A percentile compares a stretch with the other conserved stretches of the same genome.
phyloP scores from a whole-genome alignment of 192 early-diverging fungal species.

The Coemansia sp. region DNA sequence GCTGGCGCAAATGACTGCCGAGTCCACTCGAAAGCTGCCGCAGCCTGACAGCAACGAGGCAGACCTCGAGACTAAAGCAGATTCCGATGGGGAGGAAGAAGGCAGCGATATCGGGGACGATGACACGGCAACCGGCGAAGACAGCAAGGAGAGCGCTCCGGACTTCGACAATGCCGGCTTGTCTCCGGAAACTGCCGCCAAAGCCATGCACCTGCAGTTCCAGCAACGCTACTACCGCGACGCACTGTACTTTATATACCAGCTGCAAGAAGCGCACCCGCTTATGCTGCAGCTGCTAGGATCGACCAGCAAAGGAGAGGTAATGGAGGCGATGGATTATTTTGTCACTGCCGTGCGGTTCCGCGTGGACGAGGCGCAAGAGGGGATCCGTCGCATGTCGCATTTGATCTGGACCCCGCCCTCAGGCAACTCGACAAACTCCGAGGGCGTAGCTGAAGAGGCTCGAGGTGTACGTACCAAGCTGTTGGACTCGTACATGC shows the following conservation, averaged over 20 bases:
- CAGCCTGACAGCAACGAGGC: constrained; percentile 10
- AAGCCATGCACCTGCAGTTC: constrained; percentile 55
- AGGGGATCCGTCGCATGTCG: constrained; percentile 89
- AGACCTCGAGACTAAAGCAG: constrained; percentile 4
- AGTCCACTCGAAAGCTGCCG: constrained; percentile 18
- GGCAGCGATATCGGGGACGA: constrained; percentile 19
- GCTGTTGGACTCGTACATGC: constrained; percentile 73
- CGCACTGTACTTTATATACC: constrained; percentile 80
- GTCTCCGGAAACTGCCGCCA: constrained; percentile 55
- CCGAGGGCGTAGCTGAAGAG: constrained; percentile 56
- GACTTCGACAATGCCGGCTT: constrained; percentile 37
- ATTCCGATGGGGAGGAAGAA: constrained; percentile 13
- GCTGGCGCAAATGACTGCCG: constrained; percentile 59
- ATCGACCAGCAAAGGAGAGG: constrained; percentile 88
- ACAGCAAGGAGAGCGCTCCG: constrained; percentile 17
- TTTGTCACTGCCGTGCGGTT: constrained; percentile 82
- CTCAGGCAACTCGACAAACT: constrained; percentile 20
- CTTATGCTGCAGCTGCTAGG: constrained; percentile 80
- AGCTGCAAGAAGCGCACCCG: constrained; percentile 74
- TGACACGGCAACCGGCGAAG: constrained; percentile 31
- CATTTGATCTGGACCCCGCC: constrained; percentile 89
- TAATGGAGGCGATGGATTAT: constrained; percentile 95
- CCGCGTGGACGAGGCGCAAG: constrained; percentile 77
- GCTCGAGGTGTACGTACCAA: constrained; percentile 69
- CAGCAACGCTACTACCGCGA: constrained; percentile 81